Conservation (phyloP, 2,329 filamentous ascomycete genomes). For the Pseudodiploospora longispora region DNA sequence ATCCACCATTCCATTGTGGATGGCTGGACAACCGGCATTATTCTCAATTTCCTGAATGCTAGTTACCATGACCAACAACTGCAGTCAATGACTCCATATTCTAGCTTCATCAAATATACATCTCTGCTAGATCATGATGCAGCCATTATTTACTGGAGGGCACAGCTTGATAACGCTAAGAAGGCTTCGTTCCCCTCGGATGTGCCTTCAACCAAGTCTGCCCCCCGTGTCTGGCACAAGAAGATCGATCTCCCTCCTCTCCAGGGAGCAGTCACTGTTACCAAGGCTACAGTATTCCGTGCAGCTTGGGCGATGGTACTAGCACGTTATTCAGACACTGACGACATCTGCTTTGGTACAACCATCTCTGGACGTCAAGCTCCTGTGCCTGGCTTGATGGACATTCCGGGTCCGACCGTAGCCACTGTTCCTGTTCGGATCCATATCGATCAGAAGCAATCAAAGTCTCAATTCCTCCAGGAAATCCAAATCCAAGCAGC, state of each 20-base stretch:
- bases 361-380: conserved; percentile 6
- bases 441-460: conserved; percentile 2
- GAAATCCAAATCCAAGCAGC: conserved; percentile 9
- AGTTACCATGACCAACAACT: conserved; percentile 6
- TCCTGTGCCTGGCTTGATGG: not conserved
- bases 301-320: not conserved
- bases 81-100: conserved; percentile 1
- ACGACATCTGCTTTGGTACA: not conserved
- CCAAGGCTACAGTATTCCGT: too few species aligned
- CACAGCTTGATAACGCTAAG: conserved; percentile 4
- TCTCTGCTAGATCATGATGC: not conserved
- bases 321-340: not conserved
- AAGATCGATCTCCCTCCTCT: not conserved
- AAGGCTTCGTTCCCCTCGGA: conserved; percentile 1
- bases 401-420: conserved; percentile 9
- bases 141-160: conserved; percentile 7
- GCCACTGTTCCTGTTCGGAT: conserved; percentile 9
- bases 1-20: not conserved
- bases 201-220: not conserved
- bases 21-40: not conserved
- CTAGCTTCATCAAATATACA: not conserved
- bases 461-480: conserved; percentile 4
- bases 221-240: not conserved
- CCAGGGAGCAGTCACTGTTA: not conserved
- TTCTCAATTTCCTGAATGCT: not conserved